phyloP scores from a whole-genome alignment of 2,329 filamentous ascomycete genomes.

The Monosporascus sp. region DNA sequence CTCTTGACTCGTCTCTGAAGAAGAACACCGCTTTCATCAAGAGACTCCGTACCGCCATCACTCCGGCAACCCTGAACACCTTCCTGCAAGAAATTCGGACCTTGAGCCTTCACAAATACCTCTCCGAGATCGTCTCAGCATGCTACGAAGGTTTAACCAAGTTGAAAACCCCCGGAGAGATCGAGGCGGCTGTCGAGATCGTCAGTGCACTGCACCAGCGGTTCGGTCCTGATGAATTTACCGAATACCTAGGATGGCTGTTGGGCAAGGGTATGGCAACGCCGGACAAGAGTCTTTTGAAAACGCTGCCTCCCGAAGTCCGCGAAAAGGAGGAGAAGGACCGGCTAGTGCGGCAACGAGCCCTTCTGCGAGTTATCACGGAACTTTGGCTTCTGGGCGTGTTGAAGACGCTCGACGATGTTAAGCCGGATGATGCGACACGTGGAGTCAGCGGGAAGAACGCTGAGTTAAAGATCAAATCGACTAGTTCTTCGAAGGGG shows the following conservation, averaged over 20 bases:
- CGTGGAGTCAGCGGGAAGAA: slow-evolving; percentile 59
- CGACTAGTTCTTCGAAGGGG: slow-evolving; percentile 50
- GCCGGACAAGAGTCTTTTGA: slow-evolving; percentile 79
- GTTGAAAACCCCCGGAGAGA: slow-evolving; percentile 86
- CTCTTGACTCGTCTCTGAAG: slow-evolving; percentile 90
- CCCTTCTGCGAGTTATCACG: slow-evolving; percentile 83
- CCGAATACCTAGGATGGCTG: slow-evolving; percentile 85
- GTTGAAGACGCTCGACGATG: slow-evolving; percentile 71
- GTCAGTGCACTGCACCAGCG: slow-evolving; percentile 93
- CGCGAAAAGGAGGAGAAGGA: slow-evolving; percentile 97
- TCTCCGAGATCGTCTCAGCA: slow-evolving; percentile 93
- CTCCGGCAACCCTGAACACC: slow-evolving; percentile 69
- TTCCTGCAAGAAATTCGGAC: slow-evolving; percentile 88
- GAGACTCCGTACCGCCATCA: slow-evolving; percentile 84
- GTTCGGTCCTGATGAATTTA: slow-evolving; percentile 87
- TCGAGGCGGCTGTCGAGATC: slow-evolving; percentile 86
- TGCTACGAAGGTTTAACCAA: slow-evolving; percentile 92
- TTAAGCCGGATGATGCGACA: slow-evolving; percentile 58
- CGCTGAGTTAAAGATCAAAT: slow-evolving; percentile 52
- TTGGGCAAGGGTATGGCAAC: slow-evolving; percentile 86
- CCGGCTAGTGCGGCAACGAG: slow-evolving; percentile 75
- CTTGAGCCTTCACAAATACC: slow-evolving; percentile 89
- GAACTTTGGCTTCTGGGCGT: slow-evolving; percentile 94
- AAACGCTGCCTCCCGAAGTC: slow-evolving; percentile 71
- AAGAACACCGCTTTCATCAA: slow-evolving; percentile 99